Evolutionary conservation across 2,329 filamentous ascomycete species (phyloP), one percentile per base, ranked within the genome.

Genomic region (Alternaria tenuissima): DNA sequence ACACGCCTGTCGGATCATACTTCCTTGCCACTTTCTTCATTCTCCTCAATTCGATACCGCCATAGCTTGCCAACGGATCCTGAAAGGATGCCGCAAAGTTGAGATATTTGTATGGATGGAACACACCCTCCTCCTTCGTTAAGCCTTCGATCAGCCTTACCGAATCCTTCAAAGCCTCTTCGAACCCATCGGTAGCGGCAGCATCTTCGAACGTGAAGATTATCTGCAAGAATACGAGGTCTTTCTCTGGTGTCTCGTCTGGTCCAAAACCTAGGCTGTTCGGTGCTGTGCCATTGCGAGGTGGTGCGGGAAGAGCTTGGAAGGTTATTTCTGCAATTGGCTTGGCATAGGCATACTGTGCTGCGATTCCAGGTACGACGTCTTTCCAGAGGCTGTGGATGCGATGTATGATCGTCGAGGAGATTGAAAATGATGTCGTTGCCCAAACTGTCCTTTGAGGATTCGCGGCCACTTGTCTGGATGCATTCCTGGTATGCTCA

Each of bases 81-180:
- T 81, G 78, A 61, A 71, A 79, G 12, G 56, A 54, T 3, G 69
- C 75, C 8, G 78, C 77, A 57, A 78, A 80, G 58, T 78, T 79
- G 32, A 76, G 52, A 48, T 78, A 76, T 46, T 63, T 62, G 44
- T 52, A 64, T 1, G 30, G 57, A 36, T 64, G 62, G 22, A 62
- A 49, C 1, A 72, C 59, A 3, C 63, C 68, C 46, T 70, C 65
- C 12, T 62, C 55, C 38, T 65, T 62, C 1, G 70, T 64, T 1
- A 68, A 39, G 0, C 64, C 61, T 9, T 73, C 64, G 7, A 73
- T 55, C 14, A 64, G 26, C 47, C 65, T 61, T n/a, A 71, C 44
- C 38, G 69, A 57, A 5, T 69, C 62, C 20, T 67, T 72, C 16
- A 70, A 28, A 3, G 55, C 66, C 16, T 63, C 63, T 14, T 69